phyloP scores from a whole-genome alignment of 805 yeast genomes.

The Teunomyces aglyptinius region DNA sequence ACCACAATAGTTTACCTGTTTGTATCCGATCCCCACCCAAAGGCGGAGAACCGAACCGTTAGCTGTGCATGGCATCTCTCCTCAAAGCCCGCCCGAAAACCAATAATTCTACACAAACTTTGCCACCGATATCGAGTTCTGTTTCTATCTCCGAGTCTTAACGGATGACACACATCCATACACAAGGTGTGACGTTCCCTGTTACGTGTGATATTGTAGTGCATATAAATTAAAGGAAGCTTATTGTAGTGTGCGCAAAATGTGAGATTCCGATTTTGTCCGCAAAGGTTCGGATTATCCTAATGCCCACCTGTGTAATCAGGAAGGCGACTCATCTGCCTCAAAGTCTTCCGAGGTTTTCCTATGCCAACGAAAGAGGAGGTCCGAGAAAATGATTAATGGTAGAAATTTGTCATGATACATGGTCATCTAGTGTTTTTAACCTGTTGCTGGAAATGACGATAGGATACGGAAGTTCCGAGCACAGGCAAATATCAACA shows the following conservation, averaged over 20 bases:
- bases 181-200: neutral
- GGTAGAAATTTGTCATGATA: neutral
- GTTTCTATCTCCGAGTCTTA: constrained; percentile 1
- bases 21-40: neutral
- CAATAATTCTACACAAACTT: neutral
- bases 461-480: too few relatives aligned
- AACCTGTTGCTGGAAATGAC: too few relatives aligned
- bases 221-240: constrained; percentile 1
- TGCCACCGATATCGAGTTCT: neutral
- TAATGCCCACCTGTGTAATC: neutral
- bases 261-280: constrained; percentile 2
- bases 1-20: neutral
- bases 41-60: constrained; percentile 1
- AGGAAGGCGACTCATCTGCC: constrained; percentile 3
- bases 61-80: neutral
- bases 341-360: constrained; percentile 4
- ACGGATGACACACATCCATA: constrained; percentile 3
- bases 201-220: constrained; percentile 1
- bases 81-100: neutral
- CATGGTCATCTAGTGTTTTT: neutral
- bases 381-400: neutral
- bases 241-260: neutral
- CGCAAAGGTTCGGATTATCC: constrained; percentile 1
- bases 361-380: constrained; percentile 3
- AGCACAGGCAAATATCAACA: too few relatives aligned